Conservation (phyloP, 208 protist genomes). For the Wallacemonas rigidus region DNA sequence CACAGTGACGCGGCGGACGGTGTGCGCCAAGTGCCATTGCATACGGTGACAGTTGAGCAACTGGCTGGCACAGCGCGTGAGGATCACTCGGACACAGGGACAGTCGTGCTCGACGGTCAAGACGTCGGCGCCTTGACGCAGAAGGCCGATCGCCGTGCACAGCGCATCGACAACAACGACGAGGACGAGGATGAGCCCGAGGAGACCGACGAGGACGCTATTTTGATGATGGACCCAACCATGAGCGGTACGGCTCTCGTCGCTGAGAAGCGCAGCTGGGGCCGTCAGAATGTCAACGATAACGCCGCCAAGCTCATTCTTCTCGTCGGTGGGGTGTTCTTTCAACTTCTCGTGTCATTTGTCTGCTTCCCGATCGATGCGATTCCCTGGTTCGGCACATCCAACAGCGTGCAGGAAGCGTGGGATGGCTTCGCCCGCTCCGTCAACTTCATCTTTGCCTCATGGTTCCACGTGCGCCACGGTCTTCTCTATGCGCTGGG, state of each 20-base stretch:
- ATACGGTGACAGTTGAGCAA: neutral
- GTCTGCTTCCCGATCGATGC: constrained; percentile 69
- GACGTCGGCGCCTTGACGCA: neutral
- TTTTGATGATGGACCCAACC: neutral
- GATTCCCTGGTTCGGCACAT: constrained; percentile 79
- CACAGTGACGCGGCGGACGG: neutral
- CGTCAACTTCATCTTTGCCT: constrained; percentile 63
- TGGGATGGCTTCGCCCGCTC: constrained; percentile 54
- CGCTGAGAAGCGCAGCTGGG: constrained; percentile 55
- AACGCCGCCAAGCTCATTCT: constrained; percentile 74
- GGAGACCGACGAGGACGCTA: constrained; percentile 15
- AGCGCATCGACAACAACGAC: constrained; percentile 10
- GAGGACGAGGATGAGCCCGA: constrained; percentile 22
- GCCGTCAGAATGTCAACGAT: constrained; percentile 55
- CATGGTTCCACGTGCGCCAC: constrained; percentile 67
- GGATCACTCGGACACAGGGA: neutral
- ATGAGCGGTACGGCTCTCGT: constrained; percentile 22
- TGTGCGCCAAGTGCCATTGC: constrained; percentile 8
- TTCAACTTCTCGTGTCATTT: constrained; percentile 70
- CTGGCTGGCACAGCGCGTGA: neutral
- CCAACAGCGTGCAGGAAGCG: constrained; percentile 34
- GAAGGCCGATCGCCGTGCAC: constrained; percentile 1
- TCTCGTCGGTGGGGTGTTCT: constrained; percentile 59
- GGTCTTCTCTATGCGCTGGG: constrained; percentile 71
- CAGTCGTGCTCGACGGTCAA: neutral